These are phyloP conservation scores for Pythium grandisporangium DNA, from an alignment of 352 stramenopile genomes.

Conservation along the genomic window DNA sequence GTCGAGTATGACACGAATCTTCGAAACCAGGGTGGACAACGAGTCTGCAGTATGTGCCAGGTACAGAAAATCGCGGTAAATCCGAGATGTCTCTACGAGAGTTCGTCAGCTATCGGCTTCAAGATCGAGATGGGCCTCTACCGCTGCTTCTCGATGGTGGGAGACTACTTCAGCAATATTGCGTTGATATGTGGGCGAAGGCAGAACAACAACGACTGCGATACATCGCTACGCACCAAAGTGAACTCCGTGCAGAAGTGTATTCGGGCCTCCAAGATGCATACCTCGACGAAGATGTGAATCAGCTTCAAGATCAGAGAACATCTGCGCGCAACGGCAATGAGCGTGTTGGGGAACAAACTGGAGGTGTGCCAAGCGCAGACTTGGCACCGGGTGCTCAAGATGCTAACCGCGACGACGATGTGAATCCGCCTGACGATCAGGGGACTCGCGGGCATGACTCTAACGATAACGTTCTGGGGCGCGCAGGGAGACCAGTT, in stretches of 20 bases:
- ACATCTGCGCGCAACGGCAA: too few species aligned
- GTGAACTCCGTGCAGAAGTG: conserved; percentile 3
- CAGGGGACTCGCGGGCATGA: neutral
- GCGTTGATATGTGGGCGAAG: conserved; percentile 7
- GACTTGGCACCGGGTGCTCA: too few species aligned
- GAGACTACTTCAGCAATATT: conserved; percentile 9
- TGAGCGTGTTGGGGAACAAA: neutral
- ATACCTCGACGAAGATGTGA: conserved; percentile 3
- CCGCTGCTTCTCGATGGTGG: neutral
- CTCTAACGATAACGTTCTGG: neutral
- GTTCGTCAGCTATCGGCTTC: conserved; percentile 1
- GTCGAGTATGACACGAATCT: neutral
- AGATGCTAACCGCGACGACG: too few species aligned
- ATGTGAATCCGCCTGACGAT: too few species aligned
- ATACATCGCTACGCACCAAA: conserved; percentile 5
- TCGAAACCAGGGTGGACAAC: conserved; percentile 7
- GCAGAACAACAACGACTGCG: conserved; percentile 6
- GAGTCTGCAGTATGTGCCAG: neutral
- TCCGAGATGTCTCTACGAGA: conserved; percentile 1
- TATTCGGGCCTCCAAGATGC: conserved; percentile 5
- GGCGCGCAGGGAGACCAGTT: neutral
- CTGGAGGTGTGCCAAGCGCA: too few species aligned
- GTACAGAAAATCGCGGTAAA: neutral
- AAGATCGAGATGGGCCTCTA: neutral
- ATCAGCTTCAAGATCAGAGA: neutral